Evolutionary conservation across 345 rosid species (phyloP).

Genomic region (Pistacia integerrima): DNA sequence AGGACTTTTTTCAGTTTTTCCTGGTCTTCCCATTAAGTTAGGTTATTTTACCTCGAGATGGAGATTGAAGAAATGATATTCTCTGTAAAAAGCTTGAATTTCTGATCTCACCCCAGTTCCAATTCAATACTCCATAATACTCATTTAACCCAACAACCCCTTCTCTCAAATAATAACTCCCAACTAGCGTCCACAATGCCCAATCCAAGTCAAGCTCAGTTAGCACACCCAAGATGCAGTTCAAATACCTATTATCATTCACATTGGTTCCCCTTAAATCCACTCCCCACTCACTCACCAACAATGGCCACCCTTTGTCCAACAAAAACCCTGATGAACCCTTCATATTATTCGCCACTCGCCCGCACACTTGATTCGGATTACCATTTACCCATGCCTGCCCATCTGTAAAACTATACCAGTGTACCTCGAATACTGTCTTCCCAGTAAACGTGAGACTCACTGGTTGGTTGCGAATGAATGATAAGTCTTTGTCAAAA

Average conservation of each 20-base stretch:
- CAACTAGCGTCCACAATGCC: conserved; percentile 83
- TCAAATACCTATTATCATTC: conserved; percentile 67
- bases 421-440: conserved; percentile 79
- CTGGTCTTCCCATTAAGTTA: no score
- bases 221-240: conserved; percentile 65
- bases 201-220: conserved; percentile 86
- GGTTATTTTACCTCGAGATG: conserved; percentile 52
- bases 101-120: conserved; percentile 62
- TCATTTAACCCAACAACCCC: conserved; percentile 67
- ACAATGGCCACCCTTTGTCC: conserved; percentile 69
- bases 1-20: no score
- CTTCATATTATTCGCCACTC: conserved; percentile 49
- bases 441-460: conserved; percentile 60
- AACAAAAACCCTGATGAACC: conserved; percentile 64
- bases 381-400: conserved; percentile 68
- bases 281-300: conserved; percentile 75
- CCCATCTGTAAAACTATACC: conserved; percentile 81
- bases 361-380: conserved; percentile 78
- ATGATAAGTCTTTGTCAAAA: conserved; percentile 74
- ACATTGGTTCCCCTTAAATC: conserved; percentile 68
- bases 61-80: conserved; percentile 60
- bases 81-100: conserved; percentile 60
- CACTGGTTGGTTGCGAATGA: conserved; percentile 45
- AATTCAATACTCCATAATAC: conserved; percentile 61
- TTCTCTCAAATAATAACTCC: conserved; percentile 81